These are phyloP conservation scores for Pachysandra terminalis DNA, from an alignment of 164 flowering plant genomes.

Conservation along the genomic window DNA sequence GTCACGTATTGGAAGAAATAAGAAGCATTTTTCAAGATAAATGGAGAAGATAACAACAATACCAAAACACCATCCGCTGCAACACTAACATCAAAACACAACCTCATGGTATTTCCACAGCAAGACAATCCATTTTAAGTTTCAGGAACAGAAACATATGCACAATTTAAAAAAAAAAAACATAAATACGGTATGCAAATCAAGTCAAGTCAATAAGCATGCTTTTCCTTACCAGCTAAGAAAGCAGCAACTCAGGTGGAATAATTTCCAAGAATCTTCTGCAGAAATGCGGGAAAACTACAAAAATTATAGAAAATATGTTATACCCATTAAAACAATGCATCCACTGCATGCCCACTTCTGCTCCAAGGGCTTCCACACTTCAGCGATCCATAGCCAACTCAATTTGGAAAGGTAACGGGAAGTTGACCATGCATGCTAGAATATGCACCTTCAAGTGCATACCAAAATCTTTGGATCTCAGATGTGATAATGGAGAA, in stretches of 20 bases:
- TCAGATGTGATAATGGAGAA: constrained; percentile 23
- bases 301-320: constrained; percentile 36
- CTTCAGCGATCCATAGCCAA: constrained; percentile 32
- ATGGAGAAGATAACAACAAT: not conserved
- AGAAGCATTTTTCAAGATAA: not conserved
- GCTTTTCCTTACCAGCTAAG: constrained; percentile 38
- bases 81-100: constrained; percentile 13
- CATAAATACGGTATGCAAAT: not conserved
- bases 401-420: constrained; percentile 23
- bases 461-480: constrained; percentile 29
- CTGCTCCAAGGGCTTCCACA: constrained; percentile 32
- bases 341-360: constrained; percentile 36
- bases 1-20: not conserved
- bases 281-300: constrained; percentile 45
- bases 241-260: constrained; percentile 58
- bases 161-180: constrained; percentile 7
- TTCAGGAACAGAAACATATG: too few species aligned
- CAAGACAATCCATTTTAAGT: constrained; percentile 21
- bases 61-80: constrained; percentile 29
- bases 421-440: constrained; percentile 16
- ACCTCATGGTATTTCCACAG: constrained; percentile 21
- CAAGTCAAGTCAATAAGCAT: constrained; percentile 16
- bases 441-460: constrained; percentile 22
- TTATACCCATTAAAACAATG: constrained; percentile 32
- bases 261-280: constrained; percentile 49